These are phyloP conservation scores for Sutorius eximius DNA, from an alignment of 1,284 basidiomycete genomes.

Conservation along the genomic window DNA sequence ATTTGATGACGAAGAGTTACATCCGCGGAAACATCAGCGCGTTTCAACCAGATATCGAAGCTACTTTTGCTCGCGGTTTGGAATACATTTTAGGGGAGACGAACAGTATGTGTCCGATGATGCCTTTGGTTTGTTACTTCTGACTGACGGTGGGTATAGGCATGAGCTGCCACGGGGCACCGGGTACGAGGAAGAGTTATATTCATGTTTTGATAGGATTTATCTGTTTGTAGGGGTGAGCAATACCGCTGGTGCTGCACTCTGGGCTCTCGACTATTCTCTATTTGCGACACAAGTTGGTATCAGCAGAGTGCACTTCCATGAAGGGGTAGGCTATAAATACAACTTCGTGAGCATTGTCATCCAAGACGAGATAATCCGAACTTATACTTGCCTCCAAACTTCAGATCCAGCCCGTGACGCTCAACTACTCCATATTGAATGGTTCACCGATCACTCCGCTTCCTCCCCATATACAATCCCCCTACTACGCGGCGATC, in stretches of 20 bases:
- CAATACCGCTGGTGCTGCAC: slow-evolving; percentile 66
- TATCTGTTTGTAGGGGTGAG: slow-evolving; percentile 46
- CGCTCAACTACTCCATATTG: slow-evolving; percentile 51
- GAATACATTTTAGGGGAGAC: slow-evolving; percentile 64
- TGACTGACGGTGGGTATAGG: slow-evolving; percentile 9
- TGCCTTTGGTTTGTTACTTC: not conserved
- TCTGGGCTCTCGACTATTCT: slow-evolving; percentile 69
- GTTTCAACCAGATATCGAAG: slow-evolving; percentile 51
- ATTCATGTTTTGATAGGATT: not conserved
- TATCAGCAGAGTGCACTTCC: slow-evolving; percentile 38
- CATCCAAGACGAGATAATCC: not conserved
- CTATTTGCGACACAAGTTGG: slow-evolving; percentile 50
- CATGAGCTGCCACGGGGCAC: slow-evolving; percentile 52
- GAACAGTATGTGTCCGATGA: slow-evolving; percentile 44
- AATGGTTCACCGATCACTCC: slow-evolving; percentile 53
- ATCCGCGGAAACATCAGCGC: slow-evolving; percentile 57
- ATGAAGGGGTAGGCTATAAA: slow-evolving; percentile 50
- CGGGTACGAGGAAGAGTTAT: slow-evolving; percentile 25
- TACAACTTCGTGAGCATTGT: slow-evolving; percentile 43
- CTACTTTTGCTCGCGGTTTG: slow-evolving; percentile 46
- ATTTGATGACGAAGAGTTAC: slow-evolving; percentile 60
- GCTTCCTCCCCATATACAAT: slow-evolving; percentile 54
- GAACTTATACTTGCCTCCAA: not conserved
- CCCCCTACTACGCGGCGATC: slow-evolving; percentile 62
- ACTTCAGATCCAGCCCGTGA: slow-evolving; percentile 53